A percentile compares a stretch with the other conserved stretches of the same genome.
These are phyloP conservation scores for Daedalea quercina DNA, from an alignment of 768 basidiomycete genomes.

Conservation along the genomic window DNA sequence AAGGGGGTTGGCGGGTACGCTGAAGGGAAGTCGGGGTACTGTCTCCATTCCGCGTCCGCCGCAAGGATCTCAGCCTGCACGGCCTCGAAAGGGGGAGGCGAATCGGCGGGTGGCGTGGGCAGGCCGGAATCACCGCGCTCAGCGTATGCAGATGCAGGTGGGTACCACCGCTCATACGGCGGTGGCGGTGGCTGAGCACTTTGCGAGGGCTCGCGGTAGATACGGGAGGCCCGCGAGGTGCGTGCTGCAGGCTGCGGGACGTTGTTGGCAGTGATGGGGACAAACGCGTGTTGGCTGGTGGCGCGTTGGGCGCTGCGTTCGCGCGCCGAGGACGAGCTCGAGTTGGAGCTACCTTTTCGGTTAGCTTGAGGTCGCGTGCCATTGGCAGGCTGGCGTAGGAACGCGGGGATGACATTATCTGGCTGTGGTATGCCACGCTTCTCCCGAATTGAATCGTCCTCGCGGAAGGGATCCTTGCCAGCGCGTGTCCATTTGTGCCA, in stretches of 20 bases:
- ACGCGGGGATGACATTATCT: neutral
- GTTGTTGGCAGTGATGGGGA: neutral
- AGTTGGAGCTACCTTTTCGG: neutral
- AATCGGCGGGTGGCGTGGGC: slow-evolving; percentile 11
- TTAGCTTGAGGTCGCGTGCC: neutral
- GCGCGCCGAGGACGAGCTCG: neutral
- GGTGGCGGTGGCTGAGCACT: slow-evolving; percentile 1
- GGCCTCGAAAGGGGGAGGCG: slow-evolving; percentile 1
- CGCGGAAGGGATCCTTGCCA: neutral
- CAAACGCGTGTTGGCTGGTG: neutral
- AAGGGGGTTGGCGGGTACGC: slow-evolving; percentile 59
- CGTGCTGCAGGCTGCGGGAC: neutral
- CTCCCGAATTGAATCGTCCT: neutral
- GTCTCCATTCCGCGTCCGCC: slow-evolving; percentile 56
- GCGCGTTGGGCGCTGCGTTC: slow-evolving; percentile 5
- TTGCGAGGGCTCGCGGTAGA: slow-evolving; percentile 2
- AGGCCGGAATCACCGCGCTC: slow-evolving; percentile 8
- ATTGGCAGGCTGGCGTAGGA: neutral
- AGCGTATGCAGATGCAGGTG: slow-evolving; percentile 44
- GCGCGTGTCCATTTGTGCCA: slow-evolving; percentile 19
- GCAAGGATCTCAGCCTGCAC: slow-evolving; percentile 2
- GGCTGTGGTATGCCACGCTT: neutral
- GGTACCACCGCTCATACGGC: slow-evolving; percentile 51
- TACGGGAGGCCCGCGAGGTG: neutral
- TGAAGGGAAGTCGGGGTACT: slow-evolving; percentile 70